Evolutionary conservation across 1,139 yeast genomes (phyloP).

Genomic region (Candida anutae): DNA sequence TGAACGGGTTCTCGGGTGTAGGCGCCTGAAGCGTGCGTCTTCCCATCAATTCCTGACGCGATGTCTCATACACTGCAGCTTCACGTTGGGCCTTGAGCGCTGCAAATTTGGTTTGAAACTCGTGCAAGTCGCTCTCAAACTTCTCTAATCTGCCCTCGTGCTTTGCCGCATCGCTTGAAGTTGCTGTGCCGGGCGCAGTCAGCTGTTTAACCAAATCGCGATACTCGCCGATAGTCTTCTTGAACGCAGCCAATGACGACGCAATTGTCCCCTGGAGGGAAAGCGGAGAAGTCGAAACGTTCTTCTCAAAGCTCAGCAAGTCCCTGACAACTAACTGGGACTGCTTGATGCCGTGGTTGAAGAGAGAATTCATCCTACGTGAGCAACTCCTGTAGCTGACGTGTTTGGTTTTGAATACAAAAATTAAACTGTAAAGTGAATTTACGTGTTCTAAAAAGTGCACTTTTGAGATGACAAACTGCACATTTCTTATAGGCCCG

Average conservation of each 20-base stretch:
- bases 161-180: slow-evolving; percentile 49
- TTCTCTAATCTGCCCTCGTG: slow-evolving; percentile 55
- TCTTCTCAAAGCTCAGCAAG: slow-evolving; percentile 56
- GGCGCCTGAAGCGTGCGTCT: slow-evolving; percentile 31
- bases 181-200: slow-evolving; percentile 11
- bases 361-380: slow-evolving; percentile 56
- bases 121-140: slow-evolving; percentile 53
- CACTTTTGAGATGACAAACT: no score
- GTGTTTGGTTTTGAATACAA: no score
- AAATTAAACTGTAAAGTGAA: no score
- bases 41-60: slow-evolving; percentile 55
- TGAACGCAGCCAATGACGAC: slow-evolving; percentile 69
- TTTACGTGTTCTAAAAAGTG: no score
- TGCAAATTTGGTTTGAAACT: slow-evolving; percentile 52
- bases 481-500: no score
- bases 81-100: slow-evolving; percentile 61
- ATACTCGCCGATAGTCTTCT: slow-evolving; percentile 73
- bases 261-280: slow-evolving; percentile 79
- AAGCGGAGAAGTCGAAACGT: slow-evolving; percentile 61
- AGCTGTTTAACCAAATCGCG: slow-evolving; percentile 50
- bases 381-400: no score
- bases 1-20: slow-evolving; percentile 58
- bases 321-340: slow-evolving; percentile 67
- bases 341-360: slow-evolving; percentile 86
- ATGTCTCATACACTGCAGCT: slow-evolving; percentile 42